These are phyloP conservation scores for Ampelomyces quisqualis DNA, from an alignment of 2,329 filamentous ascomycete species.

Conservation along the genomic window DNA sequence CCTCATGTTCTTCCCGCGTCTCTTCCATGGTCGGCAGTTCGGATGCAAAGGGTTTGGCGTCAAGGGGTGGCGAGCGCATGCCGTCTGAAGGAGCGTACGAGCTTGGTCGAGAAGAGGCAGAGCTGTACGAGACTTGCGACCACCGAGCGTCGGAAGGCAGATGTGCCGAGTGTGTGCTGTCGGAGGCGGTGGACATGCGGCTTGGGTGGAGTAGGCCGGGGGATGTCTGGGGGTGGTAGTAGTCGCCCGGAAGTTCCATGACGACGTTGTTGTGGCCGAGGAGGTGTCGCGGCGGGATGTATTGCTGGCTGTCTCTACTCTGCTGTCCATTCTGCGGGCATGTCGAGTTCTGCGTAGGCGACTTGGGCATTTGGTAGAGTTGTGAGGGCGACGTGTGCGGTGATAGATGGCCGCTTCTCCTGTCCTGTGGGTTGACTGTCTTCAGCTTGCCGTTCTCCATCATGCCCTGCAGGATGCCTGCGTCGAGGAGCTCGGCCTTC, in stretches of 20 bases:
- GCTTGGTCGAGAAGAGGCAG: slow-evolving; percentile 34
- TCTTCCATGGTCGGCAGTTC: slow-evolving; percentile 42
- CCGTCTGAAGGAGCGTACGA: slow-evolving; percentile 41
- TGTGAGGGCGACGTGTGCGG: slow-evolving; percentile 26
- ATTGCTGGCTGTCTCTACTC: slow-evolving; percentile 13
- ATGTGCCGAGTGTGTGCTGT: slow-evolving; percentile 28
- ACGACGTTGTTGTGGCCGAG: slow-evolving; percentile 36
- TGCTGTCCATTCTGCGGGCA: slow-evolving; percentile 11
- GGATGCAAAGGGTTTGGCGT: slow-evolving; percentile 36
- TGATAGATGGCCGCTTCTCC: slow-evolving; percentile 17
- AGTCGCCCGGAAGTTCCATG: slow-evolving; percentile 49
- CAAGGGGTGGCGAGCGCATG: slow-evolving; percentile 37
- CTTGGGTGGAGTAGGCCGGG: slow-evolving; percentile 32
- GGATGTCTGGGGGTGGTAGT: slow-evolving; percentile 38
- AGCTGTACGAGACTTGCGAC: slow-evolving; percentile 34
- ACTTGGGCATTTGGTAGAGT: slow-evolving; percentile 32
- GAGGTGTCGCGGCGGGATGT: slow-evolving; percentile 23
- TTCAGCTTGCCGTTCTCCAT: slow-evolving; percentile 64
- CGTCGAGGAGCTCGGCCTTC: slow-evolving; percentile 68
- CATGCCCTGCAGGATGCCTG: slow-evolving; percentile 66
- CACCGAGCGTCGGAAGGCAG: slow-evolving; percentile 30
- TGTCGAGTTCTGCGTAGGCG: slow-evolving; percentile 26
- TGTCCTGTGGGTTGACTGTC: slow-evolving; percentile 56
- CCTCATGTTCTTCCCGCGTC: slow-evolving; percentile 37
- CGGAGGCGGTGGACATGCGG: slow-evolving; percentile 25